Base-by-base conservation (phyloP, 176 grass and related monocot genomes). In the Oryza brachyantha region DNA sequence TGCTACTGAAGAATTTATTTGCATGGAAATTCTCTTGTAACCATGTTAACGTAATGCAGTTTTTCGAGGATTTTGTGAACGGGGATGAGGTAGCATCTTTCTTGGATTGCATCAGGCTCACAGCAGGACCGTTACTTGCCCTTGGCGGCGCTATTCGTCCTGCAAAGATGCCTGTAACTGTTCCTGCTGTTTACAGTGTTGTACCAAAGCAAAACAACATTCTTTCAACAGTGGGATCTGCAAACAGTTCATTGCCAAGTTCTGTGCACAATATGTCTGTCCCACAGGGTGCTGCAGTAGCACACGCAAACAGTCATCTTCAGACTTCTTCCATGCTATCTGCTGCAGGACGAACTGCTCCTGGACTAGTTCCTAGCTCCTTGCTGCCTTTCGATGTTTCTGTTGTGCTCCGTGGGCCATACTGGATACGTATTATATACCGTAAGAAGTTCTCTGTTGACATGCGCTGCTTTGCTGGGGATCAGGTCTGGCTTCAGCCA, bases 401-500 rank as follows among this genome's bases (percentile, higher is more conserved):
- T 59, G 89, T 94, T 82, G 91, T 94, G 54, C 85, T 97, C 35
- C 85, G 85, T 50, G 94, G 94, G 41, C 94, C 94, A 22, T 94
- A 94, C 74, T 97, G 94, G 94, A 88, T 97, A 83, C 89, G 89
- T 12, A 86, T 97, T 80, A 87, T 94, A 86, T 97, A 97, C 75
- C 91, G 94, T 22, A 97, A 97, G 37, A 97, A 88, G 45, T 94
- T 97, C 65, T 86, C 91, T 82, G 83, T 97, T 41, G 94, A 97
- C 79, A 88, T 97, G 78, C 86, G 94, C 25, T 94, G 94, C 69
- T 97, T 97, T 90, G 92, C 87, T 61, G 94, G 94, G 61, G 94
- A 97, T 88, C 91, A 97, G 80, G 91, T 97, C 13, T 97, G 94
- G 94, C 75, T 97, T 64, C 94, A 97, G 75, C 94, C 94, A 64